phyloP scores from a whole-genome alignment of 768 basidiomycete species.

The Russula foetens region DNA sequence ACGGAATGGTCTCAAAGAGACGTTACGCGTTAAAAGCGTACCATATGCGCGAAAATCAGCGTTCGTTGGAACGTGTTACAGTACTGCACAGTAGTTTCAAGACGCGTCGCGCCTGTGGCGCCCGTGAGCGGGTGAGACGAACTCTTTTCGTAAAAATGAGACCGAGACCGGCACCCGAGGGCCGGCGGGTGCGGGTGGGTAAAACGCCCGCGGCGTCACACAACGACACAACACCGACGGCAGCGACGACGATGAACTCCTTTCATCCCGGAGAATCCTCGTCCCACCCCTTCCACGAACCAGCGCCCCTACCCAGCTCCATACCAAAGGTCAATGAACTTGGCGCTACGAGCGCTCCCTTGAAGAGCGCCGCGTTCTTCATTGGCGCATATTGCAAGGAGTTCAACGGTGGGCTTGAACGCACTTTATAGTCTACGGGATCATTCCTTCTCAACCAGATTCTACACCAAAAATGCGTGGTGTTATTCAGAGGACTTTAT shows the following conservation, averaged over 20 bases:
- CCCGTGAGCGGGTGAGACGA: too few species aligned
- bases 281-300: constrained; percentile 48
- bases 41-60: constrained; percentile 3
- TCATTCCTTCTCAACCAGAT: background rate
- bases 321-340: constrained; percentile 82
- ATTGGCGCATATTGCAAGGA: constrained; percentile 94
- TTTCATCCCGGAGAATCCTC: constrained; percentile 41
- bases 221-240: constrained; percentile 10
- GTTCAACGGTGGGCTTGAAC: constrained; percentile 76
- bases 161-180: too few species aligned
- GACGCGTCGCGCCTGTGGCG: constrained; percentile 10
- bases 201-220: too few species aligned
- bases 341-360: constrained; percentile 82
- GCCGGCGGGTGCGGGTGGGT: too few species aligned
- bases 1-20: background rate
- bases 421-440: background rate
- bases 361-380: constrained; percentile 97
- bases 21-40: background rate
- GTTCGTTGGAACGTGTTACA: background rate
- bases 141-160: too few species aligned
- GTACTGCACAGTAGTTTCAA: too few species aligned
- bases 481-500: constrained; percentile 74
- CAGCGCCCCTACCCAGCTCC: constrained; percentile 54
- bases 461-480: background rate
- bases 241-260: constrained; percentile 40